These are phyloP conservation scores for Amanita polypyramis DNA, from an alignment of 768 basidiomycete species.

Conservation along the genomic window DNA sequence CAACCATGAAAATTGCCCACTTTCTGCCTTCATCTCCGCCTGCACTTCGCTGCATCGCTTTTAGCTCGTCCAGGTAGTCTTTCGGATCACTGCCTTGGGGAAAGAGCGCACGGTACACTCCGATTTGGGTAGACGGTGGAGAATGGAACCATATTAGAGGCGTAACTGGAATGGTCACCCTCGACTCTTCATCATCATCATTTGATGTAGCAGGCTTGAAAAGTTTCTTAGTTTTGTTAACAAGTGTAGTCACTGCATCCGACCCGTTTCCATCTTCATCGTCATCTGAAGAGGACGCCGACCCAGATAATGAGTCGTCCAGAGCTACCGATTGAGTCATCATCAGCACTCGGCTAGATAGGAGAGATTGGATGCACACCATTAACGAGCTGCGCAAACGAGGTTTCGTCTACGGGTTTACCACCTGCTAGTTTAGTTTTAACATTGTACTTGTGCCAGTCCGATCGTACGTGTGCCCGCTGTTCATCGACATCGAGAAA, in stretches of 20 bases:
- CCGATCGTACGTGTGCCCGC: constrained; percentile 78
- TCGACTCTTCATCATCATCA: constrained; percentile 8
- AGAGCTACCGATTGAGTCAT: constrained; percentile 34
- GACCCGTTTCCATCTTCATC: constrained; percentile 34
- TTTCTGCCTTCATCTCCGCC: too few relatives aligned
- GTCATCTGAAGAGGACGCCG: constrained; percentile 59
- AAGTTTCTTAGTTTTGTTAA: constrained; percentile 46
- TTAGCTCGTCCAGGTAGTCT: constrained; percentile 50
- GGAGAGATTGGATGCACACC: constrained; percentile 33
- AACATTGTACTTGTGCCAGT: constrained; percentile 98
- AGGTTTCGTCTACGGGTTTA: constrained; percentile 51
- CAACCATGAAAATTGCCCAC: constrained; percentile 97
- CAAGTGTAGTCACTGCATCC: constrained; percentile 57
- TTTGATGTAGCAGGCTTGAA: constrained; percentile 15
- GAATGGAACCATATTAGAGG: constrained; percentile 89
- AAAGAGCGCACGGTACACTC: constrained; percentile 74
- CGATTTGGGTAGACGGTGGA: constrained; percentile 79
- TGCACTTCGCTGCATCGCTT: constrained; percentile 39
- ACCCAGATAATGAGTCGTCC: constrained; percentile 88
- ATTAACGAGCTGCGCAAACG: constrained; percentile 73
- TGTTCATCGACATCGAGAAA: constrained; percentile 79
- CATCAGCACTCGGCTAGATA: constrained; percentile 1
- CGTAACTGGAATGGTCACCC: constrained; percentile 32
- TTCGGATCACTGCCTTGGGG: constrained; percentile 34
- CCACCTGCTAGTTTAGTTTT: constrained; percentile 66